Base-by-base conservation (phyloP, 441 rosid species). In the Eutrema salsugineum region DNA sequence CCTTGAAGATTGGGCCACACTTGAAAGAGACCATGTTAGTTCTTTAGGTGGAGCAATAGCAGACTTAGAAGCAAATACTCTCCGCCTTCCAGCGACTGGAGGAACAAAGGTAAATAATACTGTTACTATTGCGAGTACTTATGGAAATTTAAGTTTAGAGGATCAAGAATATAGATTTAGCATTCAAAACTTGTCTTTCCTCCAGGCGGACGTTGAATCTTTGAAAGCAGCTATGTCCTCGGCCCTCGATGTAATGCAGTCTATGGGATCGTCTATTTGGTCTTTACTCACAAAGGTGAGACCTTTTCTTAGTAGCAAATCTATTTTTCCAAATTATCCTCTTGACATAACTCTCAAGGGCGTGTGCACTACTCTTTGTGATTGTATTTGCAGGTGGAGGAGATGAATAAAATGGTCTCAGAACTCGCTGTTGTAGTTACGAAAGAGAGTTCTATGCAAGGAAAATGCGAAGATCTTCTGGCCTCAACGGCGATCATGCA, bases 11-110 rank as follows among this genome's bases (percentile, higher is more conserved):
- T 96, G 99, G 98, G 94, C 88, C 55, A 81, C 75, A 64, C 86
- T 91, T 65, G 97, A 93, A 83, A 85, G 82, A 78, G 93, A 91
- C 66, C 97, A 96, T 72, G 63, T 80, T 44, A 78, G 79, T 77
- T 91, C 97, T 68, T 79, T 96, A 88, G 80, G 85, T 63, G 93
- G 96, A 66, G 90, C 90, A 57, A 83, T 84, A 54, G 86, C 90
- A 77, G 98, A 88, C 85, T 81, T 96, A 71, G 88, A 93, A 85
- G 97, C 98, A 5, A 87, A 87, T 80, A 96, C 99, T 64, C 89
- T 88, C 59, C 97, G 96, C 61, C 84, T 96, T 81, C 99, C 99
- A 24, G 77, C 90, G 16, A 86, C 89, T 35, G 92, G 91, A 66
- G 97, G 95, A 75, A 90, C 98, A 81, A 87, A 82, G 88, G 99